phyloP scores from a whole-genome alignment of 306 rosid genomes.

The Corylus avellana region DNA sequence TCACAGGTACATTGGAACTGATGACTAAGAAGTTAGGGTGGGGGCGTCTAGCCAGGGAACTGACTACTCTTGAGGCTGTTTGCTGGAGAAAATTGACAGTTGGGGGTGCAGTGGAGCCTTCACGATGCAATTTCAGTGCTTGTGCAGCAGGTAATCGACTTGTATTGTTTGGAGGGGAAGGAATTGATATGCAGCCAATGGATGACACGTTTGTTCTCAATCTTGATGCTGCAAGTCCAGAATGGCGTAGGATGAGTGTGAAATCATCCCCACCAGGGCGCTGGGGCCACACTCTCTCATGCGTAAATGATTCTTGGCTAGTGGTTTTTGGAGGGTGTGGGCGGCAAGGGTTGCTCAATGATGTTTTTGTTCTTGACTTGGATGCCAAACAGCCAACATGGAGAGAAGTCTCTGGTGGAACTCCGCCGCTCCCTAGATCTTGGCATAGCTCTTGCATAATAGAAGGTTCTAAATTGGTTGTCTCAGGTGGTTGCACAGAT shows the following conservation, averaged over 20 bases:
- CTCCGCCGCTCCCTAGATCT: constrained; percentile 92
- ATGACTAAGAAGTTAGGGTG: constrained; percentile 93
- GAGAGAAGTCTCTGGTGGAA: constrained; percentile 83
- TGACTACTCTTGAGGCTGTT: constrained; percentile 94
- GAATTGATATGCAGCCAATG: constrained; percentile 97
- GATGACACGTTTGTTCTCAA: constrained; percentile 94
- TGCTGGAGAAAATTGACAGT: constrained; percentile 90
- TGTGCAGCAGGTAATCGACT: constrained; percentile 94
- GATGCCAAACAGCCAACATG: constrained; percentile 98
- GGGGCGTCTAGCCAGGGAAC: constrained; percentile 92
- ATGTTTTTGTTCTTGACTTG: constrained; percentile 92
- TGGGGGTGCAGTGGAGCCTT: constrained; percentile 91
- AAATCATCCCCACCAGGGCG: constrained; percentile 97
- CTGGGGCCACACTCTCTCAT: constrained; percentile 97
- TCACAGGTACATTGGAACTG: constrained; percentile 82
- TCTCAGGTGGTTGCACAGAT: constrained; percentile 95
- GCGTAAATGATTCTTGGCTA: constrained; percentile 85
- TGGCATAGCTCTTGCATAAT: constrained; percentile 98
- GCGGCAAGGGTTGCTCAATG: constrained; percentile 86
- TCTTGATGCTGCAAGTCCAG: constrained; percentile 84
- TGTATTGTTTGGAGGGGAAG: constrained; percentile 97
- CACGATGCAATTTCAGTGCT: constrained; percentile 97
- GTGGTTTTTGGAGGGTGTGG: constrained; percentile 97
- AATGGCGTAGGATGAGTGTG: constrained; percentile 84
- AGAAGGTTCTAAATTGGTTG: constrained; percentile 92